These are phyloP conservation scores for Sugiyamaella sp. DNA, from an alignment of 1,139 yeast genomes.

Conservation along the genomic window DNA sequence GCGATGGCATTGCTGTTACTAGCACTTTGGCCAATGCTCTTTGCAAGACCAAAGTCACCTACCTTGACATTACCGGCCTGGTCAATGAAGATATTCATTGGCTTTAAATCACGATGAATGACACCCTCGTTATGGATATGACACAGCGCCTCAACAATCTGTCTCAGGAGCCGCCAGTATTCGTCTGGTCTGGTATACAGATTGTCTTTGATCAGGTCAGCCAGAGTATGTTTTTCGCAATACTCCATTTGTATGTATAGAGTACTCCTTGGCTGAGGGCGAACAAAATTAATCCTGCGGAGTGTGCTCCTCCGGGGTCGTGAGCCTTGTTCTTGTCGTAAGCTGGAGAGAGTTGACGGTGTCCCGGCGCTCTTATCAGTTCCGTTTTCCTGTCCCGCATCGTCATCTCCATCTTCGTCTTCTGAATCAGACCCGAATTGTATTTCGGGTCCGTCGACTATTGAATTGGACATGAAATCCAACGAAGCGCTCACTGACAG, in stretches of 20 bases:
- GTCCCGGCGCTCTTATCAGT: conserved; percentile 33
- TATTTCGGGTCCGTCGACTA: conserved; percentile 36
- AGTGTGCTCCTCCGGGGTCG: conserved; percentile 4
- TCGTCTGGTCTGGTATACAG: conserved; percentile 72
- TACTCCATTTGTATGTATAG: conserved; percentile 95
- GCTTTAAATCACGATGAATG: conserved; percentile 93
- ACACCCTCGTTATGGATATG: conserved; percentile 94
- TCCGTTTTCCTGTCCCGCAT: conserved; percentile 29
- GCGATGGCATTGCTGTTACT: background rate
- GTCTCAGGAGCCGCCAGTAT: conserved; percentile 88
- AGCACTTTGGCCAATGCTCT: conserved; percentile 47
- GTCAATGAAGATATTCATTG: conserved; percentile 94
- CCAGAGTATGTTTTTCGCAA: conserved; percentile 89
- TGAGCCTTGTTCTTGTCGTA: conserved; percentile 22
- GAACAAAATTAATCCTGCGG: conserved; percentile 9
- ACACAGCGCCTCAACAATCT: conserved; percentile 84
- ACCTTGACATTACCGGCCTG: conserved; percentile 85
- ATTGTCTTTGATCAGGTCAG: conserved; percentile 80
- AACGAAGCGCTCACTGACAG: conserved; percentile 27
- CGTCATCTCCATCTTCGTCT: conserved; percentile 27
- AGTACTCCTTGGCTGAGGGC: conserved; percentile 47
- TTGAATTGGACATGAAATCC: conserved; percentile 40
- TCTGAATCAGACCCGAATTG: conserved; percentile 37
- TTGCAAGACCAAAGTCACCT: conserved; percentile 97
- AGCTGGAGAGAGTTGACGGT: conserved; percentile 2